These are phyloP conservation scores for Carex arenaria DNA, from an alignment of 202 grass and related monocot genomes.

Conservation along the genomic window DNA sequence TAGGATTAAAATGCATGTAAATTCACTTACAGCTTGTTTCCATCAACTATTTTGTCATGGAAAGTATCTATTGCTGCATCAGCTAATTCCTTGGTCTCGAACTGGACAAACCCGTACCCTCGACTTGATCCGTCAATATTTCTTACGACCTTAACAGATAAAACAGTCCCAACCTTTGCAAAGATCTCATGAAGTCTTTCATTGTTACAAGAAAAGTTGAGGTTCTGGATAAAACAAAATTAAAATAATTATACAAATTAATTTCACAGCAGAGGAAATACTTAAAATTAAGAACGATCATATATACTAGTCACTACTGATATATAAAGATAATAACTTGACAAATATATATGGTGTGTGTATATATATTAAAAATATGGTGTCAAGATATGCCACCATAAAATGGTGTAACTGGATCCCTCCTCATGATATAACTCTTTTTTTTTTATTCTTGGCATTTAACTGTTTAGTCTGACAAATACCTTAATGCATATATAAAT, in stretches of 20 bases:
- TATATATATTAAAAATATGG: too few species aligned
- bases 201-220: conserved; percentile 44
- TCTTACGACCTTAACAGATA: conserved; percentile 61
- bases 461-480: not conserved
- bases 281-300: not conserved
- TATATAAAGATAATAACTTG: not conserved
- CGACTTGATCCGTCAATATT: conserved; percentile 57
- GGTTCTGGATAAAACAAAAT: conserved; percentile 44
- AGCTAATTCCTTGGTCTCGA: conserved; percentile 48
- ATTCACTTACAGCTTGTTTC: conserved; percentile 53
- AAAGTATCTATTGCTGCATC: conserved; percentile 51
- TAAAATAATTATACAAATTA: not conserved
- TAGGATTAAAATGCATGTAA: not conserved
- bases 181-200: conserved; percentile 62
- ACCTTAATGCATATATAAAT: not conserved
- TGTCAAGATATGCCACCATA: too few species aligned
- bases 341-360: not conserved
- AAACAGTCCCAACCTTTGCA: conserved; percentile 60
- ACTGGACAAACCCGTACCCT: conserved; percentile 85
- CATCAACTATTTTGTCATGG: conserved; percentile 40
- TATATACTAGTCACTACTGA: not conserved
- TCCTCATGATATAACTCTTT: not conserved
- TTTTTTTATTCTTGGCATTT: not conserved
- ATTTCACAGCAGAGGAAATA: not conserved
- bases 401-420: too few species aligned